Evolutionary conservation across 805 yeast genomes (phyloP), one percentile per base, ranked within the genome.

Genomic region (Torulaspora gathmanii): DNA sequence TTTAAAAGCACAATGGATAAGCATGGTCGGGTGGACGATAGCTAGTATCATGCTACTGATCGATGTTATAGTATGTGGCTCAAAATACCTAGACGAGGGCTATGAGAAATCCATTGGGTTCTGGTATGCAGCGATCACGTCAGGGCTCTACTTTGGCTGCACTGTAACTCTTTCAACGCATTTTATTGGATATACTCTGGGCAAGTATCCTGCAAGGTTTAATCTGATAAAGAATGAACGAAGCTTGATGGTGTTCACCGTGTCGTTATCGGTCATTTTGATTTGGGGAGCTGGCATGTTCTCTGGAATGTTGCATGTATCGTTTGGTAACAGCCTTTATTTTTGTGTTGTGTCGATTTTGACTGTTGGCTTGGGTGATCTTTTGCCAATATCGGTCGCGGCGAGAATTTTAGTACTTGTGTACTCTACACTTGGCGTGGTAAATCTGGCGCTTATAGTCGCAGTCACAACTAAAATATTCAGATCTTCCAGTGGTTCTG

Each of bases 341-440:
- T 86, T 75, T 60, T 80, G 88, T 54, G 75, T 78, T 9, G 88
- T 85, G 1, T 80, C 95, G 0, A 68, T 83, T 31, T 68, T 86
- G 38, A 89, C 96, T 1, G 75, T 89, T 23, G 96, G 96, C 0
- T 69, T 82, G 13, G 96, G 96, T 30, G 93, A 85, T 54, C 71
- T 83, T 27, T 68, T 73, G 0, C 90, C 95, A 0, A 29, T 46
- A 0, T 63, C 74, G 1, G 66, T 72, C 1, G 78, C 79, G 1
- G 73, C 83, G 0, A 77, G 78, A 57, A 82, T 80, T 0, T 64
- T 85, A 49, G 69, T 76, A 0, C 67, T 88, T 41, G 60, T 83
- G 2, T 86, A 80, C 65, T 78, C 93, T 5, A 62, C 85, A 13
- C 64, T 78, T 11, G 96, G 95, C 0, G 77, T 89, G 15, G 63